These are phyloP conservation scores for Leishmania aethiopica DNA, from an alignment of 208 protist genomes.

Conservation along the genomic window DNA sequence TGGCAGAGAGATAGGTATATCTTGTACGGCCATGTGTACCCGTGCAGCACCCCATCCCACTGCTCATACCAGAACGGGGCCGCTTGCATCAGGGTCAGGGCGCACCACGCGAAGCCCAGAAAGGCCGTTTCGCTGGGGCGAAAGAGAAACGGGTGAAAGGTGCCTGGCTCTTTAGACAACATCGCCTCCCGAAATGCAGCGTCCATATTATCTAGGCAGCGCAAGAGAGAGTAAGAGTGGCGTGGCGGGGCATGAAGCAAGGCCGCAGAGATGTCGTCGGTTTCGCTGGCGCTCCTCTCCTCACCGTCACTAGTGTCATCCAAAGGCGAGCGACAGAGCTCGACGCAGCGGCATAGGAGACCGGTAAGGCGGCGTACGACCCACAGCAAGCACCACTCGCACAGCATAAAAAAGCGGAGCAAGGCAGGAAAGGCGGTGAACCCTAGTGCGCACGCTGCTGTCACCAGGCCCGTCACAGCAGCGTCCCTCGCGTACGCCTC, in stretches of 20 bases:
- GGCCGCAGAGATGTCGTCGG: background rate
- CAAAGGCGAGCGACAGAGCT: background rate
- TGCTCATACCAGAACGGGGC: constrained; percentile 74
- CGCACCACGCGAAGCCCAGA: constrained; percentile 54
- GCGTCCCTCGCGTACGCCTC: constrained; percentile 49
- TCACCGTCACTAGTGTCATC: background rate
- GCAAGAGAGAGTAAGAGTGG: background rate
- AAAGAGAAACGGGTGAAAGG: constrained; percentile 83
- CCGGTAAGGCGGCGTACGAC: background rate
- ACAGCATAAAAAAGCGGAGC: constrained; percentile 53
- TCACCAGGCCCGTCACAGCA: constrained; percentile 48
- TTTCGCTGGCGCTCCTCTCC: constrained; percentile 7
- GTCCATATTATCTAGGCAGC: constrained; percentile 33
- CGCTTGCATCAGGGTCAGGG: constrained; percentile 58
- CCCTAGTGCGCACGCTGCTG: constrained; percentile 58
- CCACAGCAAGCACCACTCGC: constrained; percentile 40
- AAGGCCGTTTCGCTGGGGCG: constrained; percentile 49
- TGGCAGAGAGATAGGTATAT: constrained; percentile 76
- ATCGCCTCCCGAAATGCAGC: constrained; percentile 61
- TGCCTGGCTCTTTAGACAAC: constrained; percentile 41
- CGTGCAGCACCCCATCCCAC: constrained; percentile 55
- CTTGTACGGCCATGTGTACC: constrained; percentile 56
- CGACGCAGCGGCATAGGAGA: background rate
- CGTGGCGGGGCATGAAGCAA: background rate
- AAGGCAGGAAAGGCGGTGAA: constrained; percentile 78